These are phyloP conservation scores for Oidiodendron maius DNA, from an alignment of 495 filamentous ascomycete species.

Conservation along the genomic window DNA sequence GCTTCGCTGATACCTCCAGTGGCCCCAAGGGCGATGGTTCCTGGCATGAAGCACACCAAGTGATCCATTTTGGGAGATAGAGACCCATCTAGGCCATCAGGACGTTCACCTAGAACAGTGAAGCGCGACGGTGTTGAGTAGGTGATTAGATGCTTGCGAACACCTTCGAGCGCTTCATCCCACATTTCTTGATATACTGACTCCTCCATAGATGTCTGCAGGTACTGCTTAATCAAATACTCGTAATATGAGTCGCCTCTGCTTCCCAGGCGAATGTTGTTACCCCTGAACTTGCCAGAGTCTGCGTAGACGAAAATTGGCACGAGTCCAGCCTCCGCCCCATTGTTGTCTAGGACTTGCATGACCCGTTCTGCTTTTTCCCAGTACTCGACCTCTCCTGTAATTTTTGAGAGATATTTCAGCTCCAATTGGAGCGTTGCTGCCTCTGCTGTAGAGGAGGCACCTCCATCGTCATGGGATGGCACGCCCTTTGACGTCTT, in stretches of 20 bases:
- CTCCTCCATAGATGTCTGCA: conserved; percentile 85
- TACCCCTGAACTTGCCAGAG: conserved; percentile 67
- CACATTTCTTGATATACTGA: conserved; percentile 87
- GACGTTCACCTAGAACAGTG: conserved; percentile 83
- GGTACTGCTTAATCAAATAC: conserved; percentile 94
- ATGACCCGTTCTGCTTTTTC: conserved; percentile 73
- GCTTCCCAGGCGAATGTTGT: conserved; percentile 87
- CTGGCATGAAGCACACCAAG: conserved; percentile 94
- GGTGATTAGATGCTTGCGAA: conserved; percentile 86
- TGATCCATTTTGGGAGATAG: conserved; percentile 95
- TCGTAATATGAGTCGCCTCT: conserved; percentile 97
- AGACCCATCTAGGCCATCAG: conserved; percentile 55
- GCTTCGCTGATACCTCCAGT: conserved; percentile 72
- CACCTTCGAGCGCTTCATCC: conserved; percentile 75
- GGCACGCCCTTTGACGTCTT: conserved; percentile 63
- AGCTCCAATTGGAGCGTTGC: conserved; percentile 91
- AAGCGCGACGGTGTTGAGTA: conserved; percentile 76
- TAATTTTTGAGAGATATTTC: conserved; percentile 94
- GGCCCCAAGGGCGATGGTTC: conserved; percentile 83
- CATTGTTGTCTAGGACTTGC: conserved; percentile 76
- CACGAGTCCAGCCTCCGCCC: conserved; percentile 72
- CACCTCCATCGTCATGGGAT: conserved; percentile 81
- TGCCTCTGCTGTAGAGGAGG: conserved; percentile 90
- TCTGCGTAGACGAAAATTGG: conserved; percentile 87
- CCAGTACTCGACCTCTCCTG: conserved; percentile 90